phyloP scores from a whole-genome alignment of 2,329 filamentous ascomycete genomes.

The Ophiostoma montium region DNA sequence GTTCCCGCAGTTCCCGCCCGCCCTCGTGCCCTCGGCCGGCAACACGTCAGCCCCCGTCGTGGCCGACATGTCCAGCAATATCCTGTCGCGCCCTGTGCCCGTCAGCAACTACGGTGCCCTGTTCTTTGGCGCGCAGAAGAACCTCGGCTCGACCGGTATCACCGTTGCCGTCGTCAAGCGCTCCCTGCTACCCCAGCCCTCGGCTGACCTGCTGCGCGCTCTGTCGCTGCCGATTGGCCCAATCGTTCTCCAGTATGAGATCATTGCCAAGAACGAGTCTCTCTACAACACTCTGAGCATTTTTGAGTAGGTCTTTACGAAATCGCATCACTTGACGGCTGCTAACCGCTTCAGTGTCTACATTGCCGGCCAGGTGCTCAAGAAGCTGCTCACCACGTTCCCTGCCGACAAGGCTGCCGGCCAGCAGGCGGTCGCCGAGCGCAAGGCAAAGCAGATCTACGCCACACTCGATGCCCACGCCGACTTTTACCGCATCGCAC shows the following conservation, averaged over 20 bases:
- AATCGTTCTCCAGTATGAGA: constrained; percentile 69
- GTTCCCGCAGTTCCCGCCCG: constrained; percentile 59
- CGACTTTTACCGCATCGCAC: constrained; percentile 62
- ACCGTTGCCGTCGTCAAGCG: constrained; percentile 80
- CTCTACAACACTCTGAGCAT: constrained; percentile 94
- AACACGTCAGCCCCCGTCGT: constrained; percentile 59
- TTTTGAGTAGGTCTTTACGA: constrained; percentile 45
- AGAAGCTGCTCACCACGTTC: constrained; percentile 52
- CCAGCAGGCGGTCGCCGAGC: constrained; percentile 57
- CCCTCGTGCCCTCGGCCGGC: constrained; percentile 38
- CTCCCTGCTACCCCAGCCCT: constrained; percentile 59
- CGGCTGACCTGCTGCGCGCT: constrained; percentile 53
- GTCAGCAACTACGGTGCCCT: constrained; percentile 68
- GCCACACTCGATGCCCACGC: constrained; percentile 58
- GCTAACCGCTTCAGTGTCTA: constrained; percentile 38
- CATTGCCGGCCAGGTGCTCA: constrained; percentile 78
- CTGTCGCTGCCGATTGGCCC: constrained; percentile 68
- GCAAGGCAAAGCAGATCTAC: constrained; percentile 71
- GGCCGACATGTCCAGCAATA: constrained; percentile 90
- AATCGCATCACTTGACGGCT: too few species aligned
- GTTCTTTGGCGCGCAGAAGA: constrained; percentile 93
- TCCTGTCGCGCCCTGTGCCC: constrained; percentile 66
- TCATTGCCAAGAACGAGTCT: constrained; percentile 81
- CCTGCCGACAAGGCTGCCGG: constrained; percentile 55
- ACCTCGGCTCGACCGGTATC: constrained; percentile 73